Base-by-base conservation (phyloP, 805 yeast genomes). In the Zygosaccharomyces rouxii region DNA sequence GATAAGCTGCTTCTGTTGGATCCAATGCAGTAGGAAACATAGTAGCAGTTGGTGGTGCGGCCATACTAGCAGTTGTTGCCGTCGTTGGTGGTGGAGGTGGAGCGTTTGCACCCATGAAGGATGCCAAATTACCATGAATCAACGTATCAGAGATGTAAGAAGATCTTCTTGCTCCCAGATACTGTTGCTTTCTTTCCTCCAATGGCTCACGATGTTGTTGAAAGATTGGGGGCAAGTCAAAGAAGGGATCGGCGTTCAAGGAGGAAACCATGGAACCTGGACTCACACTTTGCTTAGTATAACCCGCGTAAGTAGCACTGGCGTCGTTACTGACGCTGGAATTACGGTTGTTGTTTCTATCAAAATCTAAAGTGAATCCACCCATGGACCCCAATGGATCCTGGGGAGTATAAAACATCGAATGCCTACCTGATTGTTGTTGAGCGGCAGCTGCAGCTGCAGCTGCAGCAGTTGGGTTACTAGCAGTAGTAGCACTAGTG, bases 101-200 rank as follows among this genome's bases (percentile, higher is more conserved):
- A 5, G 49, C 21, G 4, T 33, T n/a, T 1, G 44, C 37, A 9
- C 35, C 38, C 11, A 35, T 33, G 39, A 42, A 38, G 10, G 53
- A 30, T 3, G 47, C 51, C 35, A 51, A 31, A 31, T 61, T 58
- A 10, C 59, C 51, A 45, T 67, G 67, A 22, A 81, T 77, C 50
- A 79, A 71, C 2, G 77, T 69, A 59, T 83, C 92, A 2, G 89
- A 86, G 10, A 88, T 81, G 60, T 81, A 84, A 46, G 84, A 78
- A 11, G 90, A 89, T 66, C 94, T 76, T 66, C 94, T 74, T 9
- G 85, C 78, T 21, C 78, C 75, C 38, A 82, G 38, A 30, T 42
- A 53, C n/a, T 46, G 46, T 33, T 54, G 50, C 31, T 33, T 41
- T 23, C 44, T 28, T 16, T 29, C 44, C n/a, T 49, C 49, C 35